These are phyloP conservation scores for Phytophthora pini DNA, from an alignment of 352 stramenopile species.

Conservation along the genomic window DNA sequence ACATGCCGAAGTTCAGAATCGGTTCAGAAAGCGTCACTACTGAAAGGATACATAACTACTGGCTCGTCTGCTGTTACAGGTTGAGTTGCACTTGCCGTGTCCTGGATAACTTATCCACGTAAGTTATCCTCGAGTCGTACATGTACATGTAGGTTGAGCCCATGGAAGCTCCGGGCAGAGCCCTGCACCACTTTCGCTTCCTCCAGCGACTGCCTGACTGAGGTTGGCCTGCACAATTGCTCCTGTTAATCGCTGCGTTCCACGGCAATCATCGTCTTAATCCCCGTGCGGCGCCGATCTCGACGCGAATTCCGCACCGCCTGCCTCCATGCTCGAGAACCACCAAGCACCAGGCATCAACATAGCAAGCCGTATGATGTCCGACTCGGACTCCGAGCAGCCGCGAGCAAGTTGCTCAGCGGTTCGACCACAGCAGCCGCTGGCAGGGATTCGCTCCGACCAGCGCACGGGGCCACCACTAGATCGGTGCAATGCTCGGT, in stretches of 20 bases:
- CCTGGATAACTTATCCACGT: no score
- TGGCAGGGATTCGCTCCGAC: slow-evolving; percentile 5
- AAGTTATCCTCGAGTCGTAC: no score
- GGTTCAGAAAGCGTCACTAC: slow-evolving; percentile 29
- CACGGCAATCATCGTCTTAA: slow-evolving; percentile 3
- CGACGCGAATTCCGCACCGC: neutral
- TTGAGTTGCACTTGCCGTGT: neutral
- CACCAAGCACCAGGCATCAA: slow-evolving; percentile 2
- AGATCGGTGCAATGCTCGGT: neutral
- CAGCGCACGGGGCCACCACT: neutral
- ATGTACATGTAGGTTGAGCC: no score
- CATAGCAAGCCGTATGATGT: neutral
- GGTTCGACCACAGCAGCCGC: slow-evolving; percentile 5
- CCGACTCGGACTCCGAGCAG: neutral
- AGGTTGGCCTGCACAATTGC: neutral
- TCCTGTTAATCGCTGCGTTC: slow-evolving; percentile 1
- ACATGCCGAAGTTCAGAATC: slow-evolving; percentile 15
- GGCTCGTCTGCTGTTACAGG: neutral
- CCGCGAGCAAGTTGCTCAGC: neutral
- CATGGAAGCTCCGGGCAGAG: no score
- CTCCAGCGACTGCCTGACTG: slow-evolving; percentile 1
- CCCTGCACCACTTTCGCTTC: no score
- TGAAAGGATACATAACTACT: slow-evolving; percentile 3
- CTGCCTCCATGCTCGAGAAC: neutral
- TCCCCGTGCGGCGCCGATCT: neutral